Evolutionary conservation across 2,329 filamentous ascomycete genomes (phyloP).

Genomic region (Penicillium sp.): DNA sequence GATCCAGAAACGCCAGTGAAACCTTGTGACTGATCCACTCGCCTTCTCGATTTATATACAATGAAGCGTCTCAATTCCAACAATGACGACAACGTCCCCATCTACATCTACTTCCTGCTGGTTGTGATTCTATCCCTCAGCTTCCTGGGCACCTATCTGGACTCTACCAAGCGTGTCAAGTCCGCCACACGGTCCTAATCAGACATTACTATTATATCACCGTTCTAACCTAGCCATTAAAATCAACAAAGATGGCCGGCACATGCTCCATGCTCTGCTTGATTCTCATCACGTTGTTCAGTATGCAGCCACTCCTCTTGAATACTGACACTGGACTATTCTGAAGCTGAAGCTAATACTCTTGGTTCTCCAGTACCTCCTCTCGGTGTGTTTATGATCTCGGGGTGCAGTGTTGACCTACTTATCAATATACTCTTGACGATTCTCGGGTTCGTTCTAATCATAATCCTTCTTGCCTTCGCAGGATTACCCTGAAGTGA

Average conservation of each 20-base stretch:
- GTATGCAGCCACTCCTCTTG: too few relatives aligned
- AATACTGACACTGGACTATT: too few relatives aligned
- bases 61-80: slow-evolving; percentile 22
- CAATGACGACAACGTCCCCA: slow-evolving; percentile 22
- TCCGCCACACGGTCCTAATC: too few relatives aligned
- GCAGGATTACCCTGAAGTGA: too few relatives aligned
- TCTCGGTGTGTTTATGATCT: slow-evolving; percentile 54
- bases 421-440: slow-evolving; percentile 61
- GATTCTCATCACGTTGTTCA: slow-evolving; percentile 41
- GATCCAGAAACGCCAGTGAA: too few relatives aligned
- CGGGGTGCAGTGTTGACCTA: slow-evolving; percentile 58
- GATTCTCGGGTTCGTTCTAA: slow-evolving; percentile 57
- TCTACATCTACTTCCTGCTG: slow-evolving; percentile 24
- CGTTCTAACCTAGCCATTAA: slow-evolving; percentile 4
- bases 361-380: slow-evolving; percentile 58
- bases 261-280: slow-evolving; percentile 36
- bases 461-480: too few relatives aligned
- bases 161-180: slow-evolving; percentile 9
- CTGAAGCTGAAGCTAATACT: too few relatives aligned
- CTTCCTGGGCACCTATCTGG: slow-evolving; percentile 19
- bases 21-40: too few relatives aligned
- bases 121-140: slow-evolving; percentile 23
- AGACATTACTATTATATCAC: too few relatives aligned
- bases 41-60: too few relatives aligned
- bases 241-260: slow-evolving; percentile 24